These are phyloP conservation scores for Paralagenidium karlingii DNA, from an alignment of 352 stramenopile species.

Conservation along the genomic window DNA sequence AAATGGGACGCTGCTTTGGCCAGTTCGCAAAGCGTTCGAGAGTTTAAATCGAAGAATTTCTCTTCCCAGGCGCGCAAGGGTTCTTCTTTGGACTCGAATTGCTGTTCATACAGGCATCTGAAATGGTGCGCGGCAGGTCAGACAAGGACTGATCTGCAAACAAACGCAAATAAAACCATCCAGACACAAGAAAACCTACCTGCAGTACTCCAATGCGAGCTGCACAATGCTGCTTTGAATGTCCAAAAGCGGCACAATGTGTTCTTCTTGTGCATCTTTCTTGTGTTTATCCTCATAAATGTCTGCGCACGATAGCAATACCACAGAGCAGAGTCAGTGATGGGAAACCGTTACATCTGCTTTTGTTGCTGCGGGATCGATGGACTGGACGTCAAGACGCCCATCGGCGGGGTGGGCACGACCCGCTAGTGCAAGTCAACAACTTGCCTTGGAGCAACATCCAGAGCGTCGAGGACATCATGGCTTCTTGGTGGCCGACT, in stretches of 20 bases:
- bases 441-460: constrained; percentile 50
- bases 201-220: constrained; percentile 59
- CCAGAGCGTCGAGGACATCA: constrained; percentile 80
- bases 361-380: no score
- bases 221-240: constrained; percentile 58
- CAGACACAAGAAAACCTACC: constrained; percentile 12
- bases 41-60: constrained; percentile 55
- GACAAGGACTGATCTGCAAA: background rate
- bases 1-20: constrained; percentile 63
- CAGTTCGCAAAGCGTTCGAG: constrained; percentile 64
- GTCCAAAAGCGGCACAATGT: constrained; percentile 65
- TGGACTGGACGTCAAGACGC: no score
- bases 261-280: constrained; percentile 32
- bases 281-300: constrained; percentile 19
- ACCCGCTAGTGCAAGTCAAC: no score
- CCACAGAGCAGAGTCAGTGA: no score
- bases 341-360: no score
- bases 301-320: no score
- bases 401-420: no score
- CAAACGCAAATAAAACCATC: background rate
- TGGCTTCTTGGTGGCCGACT: constrained; percentile 71
- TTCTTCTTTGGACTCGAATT: constrained; percentile 46
- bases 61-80: constrained; percentile 53
- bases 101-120: constrained; percentile 65
- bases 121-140: constrained; percentile 1